phyloP scores from a whole-genome alignment of 306 rosid genomes.

The Prunus dulcis region DNA sequence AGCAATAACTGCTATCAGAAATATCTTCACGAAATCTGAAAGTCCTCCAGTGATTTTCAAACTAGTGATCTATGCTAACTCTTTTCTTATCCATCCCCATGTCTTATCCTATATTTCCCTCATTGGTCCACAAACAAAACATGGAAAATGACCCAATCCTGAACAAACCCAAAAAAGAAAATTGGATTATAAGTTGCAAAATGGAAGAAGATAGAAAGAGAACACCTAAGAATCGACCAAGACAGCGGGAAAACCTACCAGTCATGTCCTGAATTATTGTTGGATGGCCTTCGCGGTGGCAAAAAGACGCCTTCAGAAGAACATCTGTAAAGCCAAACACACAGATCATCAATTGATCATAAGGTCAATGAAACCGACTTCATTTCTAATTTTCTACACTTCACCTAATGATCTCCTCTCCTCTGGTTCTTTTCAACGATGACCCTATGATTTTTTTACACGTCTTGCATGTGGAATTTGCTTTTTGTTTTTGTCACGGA shows the following conservation, averaged over 20 bases:
- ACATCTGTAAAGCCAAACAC: conserved; percentile 3
- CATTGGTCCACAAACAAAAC: conserved; percentile 4
- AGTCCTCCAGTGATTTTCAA: background rate
- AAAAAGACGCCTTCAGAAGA: background rate
- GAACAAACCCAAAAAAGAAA: background rate
- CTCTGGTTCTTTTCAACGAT: background rate
- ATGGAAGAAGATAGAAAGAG: background rate
- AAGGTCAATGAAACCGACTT: background rate
- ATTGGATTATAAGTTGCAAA: background rate
- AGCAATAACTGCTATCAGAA: background rate
- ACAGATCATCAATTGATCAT: background rate
- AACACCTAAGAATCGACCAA: background rate
- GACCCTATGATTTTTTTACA: background rate
- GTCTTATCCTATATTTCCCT: background rate
- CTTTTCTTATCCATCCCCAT: background rate
- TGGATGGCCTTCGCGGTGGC: conserved; percentile 10
- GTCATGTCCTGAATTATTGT: conserved; percentile 2
- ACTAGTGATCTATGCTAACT: background rate
- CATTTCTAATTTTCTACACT: background rate
- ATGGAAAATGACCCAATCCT: background rate
- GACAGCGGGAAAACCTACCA: background rate
- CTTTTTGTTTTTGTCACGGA: background rate
- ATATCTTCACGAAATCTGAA: background rate
- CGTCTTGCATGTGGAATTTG: background rate
- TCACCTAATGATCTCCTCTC: background rate